phyloP scores from a whole-genome alignment of 2,329 filamentous ascomycete genomes.

The Tothia fuscella region DNA sequence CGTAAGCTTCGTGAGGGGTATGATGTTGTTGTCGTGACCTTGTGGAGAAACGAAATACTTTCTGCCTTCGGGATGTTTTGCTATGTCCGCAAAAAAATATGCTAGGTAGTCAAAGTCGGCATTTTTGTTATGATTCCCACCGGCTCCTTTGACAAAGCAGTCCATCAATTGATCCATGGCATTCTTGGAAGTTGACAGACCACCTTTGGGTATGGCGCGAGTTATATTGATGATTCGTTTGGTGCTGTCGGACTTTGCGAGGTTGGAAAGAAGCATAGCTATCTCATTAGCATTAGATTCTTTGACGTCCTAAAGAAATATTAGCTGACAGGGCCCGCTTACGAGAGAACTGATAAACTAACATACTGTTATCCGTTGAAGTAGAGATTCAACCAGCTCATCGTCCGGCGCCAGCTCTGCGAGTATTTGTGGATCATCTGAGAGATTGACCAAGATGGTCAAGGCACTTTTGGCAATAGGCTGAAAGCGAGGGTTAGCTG shows the following conservation, averaged over 20 bases:
- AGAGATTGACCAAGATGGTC: slow-evolving; percentile 79
- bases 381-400: slow-evolving; percentile 61
- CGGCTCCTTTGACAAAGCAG: slow-evolving; percentile 86
- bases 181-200: slow-evolving; percentile 50
- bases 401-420: slow-evolving; percentile 65
- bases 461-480: slow-evolving; percentile 88
- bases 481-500: slow-evolving; percentile 31
- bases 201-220: slow-evolving; percentile 52
- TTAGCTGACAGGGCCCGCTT: not conserved
- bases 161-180: slow-evolving; percentile 88
- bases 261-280: slow-evolving; percentile 86
- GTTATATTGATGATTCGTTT: slow-evolving; percentile 57
- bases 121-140: slow-evolving; percentile 68
- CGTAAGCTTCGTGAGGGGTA: slow-evolving; percentile 84
- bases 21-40: slow-evolving; percentile 59
- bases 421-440: slow-evolving; percentile 64
- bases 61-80: slow-evolving; percentile 62
- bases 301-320: slow-evolving; percentile 43
- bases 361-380: slow-evolving; percentile 65
- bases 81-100: slow-evolving; percentile 87
- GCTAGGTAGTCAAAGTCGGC: slow-evolving; percentile 87
- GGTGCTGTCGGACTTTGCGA: slow-evolving; percentile 67
- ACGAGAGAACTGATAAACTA: slow-evolving; percentile 25
- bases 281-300: slow-evolving; percentile 76
- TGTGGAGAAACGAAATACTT: slow-evolving; percentile 64